Evolutionary conservation across 2,329 filamentous ascomycete genomes (phyloP).

Genomic region (Epichloe elymi): DNA sequence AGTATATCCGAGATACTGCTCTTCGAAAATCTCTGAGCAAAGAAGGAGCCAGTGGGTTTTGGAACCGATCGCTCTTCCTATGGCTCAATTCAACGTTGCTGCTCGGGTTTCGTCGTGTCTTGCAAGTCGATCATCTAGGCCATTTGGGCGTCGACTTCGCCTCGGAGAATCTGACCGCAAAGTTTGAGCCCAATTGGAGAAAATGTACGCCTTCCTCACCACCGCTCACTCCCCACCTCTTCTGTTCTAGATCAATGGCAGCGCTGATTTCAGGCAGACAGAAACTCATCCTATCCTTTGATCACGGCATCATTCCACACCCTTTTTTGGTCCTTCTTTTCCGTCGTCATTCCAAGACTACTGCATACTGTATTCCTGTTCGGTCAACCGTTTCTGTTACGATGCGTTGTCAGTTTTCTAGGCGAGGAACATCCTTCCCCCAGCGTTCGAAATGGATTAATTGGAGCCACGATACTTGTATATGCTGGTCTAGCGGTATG

Average conservation of each 20-base stretch:
- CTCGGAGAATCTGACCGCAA: not conserved
- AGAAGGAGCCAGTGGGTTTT: conserved; percentile 13
- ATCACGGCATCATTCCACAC: conserved; percentile 5
- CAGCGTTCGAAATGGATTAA: conserved; percentile 18
- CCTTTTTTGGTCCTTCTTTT: conserved; percentile 7
- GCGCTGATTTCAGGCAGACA: not conserved
- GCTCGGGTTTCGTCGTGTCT: conserved; percentile 18
- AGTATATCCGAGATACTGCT: not conserved
- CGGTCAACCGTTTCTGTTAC: conserved; percentile 27
- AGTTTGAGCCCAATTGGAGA: not conserved
- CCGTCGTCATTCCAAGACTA: conserved; percentile 17
- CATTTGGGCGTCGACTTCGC: not conserved
- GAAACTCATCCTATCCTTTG: not conserved
- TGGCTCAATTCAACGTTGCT: conserved; percentile 18
- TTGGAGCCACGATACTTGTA: conserved; percentile 24
- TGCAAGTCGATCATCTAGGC: conserved; percentile 19
- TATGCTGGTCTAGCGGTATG: conserved; percentile 28
- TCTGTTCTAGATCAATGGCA: not conserved
- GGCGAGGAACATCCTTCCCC: conserved; percentile 9
- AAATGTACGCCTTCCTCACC: not conserved
- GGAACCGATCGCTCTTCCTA: conserved; percentile 13
- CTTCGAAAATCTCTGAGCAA: not conserved
- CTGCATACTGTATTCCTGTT: conserved; percentile 20
- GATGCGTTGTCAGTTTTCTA: conserved; percentile 16
- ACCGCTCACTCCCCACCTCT: not conserved